A percentile compares a stretch with the other conserved stretches of the same genome.
These are phyloP conservation scores for Colletotrichum magnum DNA, from an alignment of 2,329 filamentous ascomycete species.

Conservation along the genomic window DNA sequence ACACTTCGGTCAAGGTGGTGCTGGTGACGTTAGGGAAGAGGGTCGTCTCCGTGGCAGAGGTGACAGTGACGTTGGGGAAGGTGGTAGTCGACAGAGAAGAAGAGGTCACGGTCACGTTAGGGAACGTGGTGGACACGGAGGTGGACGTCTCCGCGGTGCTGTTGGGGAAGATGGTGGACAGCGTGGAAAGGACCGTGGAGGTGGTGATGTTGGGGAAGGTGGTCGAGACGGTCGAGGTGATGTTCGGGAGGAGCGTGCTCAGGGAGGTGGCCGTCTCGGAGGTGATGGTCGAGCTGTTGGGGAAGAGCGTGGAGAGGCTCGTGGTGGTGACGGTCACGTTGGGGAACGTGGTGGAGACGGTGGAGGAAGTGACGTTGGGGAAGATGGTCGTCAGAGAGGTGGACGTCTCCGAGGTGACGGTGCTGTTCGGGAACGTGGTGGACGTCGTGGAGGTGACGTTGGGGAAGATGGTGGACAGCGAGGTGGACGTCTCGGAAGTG, in stretches of 20 bases:
- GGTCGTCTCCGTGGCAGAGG: background rate
- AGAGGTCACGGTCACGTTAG: conserved; percentile 4
- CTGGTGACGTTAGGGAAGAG: conserved; percentile 4
- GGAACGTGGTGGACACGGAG: conserved; percentile 5
- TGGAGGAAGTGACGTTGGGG: background rate
- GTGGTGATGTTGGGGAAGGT: conserved; percentile 19
- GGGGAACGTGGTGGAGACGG: conserved; percentile 6
- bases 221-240: background rate
- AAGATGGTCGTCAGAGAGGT: background rate
- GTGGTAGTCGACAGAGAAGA: background rate
- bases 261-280: conserved; percentile 13
- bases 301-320: background rate
- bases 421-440: conserved; percentile 10
- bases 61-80: conserved; percentile 19
- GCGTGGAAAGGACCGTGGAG: background rate
- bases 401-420: background rate
- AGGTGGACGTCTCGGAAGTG: background rate
- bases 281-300: background rate
- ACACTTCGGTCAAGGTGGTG: conserved; percentile 3
- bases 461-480: conserved; percentile 8
- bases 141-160: background rate
- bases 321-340: background rate
- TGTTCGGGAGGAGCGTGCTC: conserved; percentile 5
- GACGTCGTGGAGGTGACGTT: conserved; percentile 12
- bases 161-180: conserved; percentile 13